Evolutionary conservation across 2,329 filamentous ascomycete species (phyloP), one percentile per base, ranked within the genome.

Genomic region (Apiospora aurea): DNA sequence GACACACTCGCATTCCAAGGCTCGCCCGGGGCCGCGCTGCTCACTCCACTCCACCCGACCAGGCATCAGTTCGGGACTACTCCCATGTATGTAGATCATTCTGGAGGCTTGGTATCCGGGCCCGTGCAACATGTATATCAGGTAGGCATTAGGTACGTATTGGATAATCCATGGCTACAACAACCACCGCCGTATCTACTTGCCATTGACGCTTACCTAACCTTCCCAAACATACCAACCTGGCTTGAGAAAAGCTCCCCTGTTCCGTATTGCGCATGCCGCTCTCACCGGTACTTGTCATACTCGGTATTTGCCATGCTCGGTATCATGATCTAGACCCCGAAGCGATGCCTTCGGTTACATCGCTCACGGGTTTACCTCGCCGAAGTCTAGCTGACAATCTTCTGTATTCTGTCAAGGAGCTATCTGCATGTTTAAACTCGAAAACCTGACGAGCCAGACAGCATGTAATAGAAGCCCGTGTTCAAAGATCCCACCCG

Each of bases 81-180:
- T n/a, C 21, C 53, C 53, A n/a, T 61, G 53, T 61, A 61, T 38
- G 53, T 3, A 61, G 53, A 61, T 61, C 29, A 16, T 61, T 61
- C 14, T 61, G 49, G 49, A 11, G 49, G 29, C 53, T 41, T 41
- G 18, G 34, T 64, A 11, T 41, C 18, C n/a, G 57, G 57, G 34
- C 6, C 57, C 57, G 57, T 64, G 57, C 34, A 64, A 10, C 34
- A 41, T 34, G 8, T 21, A 21, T 18, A 34, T 41, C n/a, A 21
- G 57, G 34, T 64, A 41, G 8, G 8, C 14, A 13, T 38, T 18
- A 38, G 8, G 26, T 41, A 64, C 18, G 57, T 14, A 64, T 21
- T 16, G 16, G 18, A 34, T 21, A 18, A 61, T 61, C 16, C 18
- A 57, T 16, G 21, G 11, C 49, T 57, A 21, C 26, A 57, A 57